phyloP scores from a whole-genome alignment of 805 yeast species.

The Schwanniomyces polymorphus region DNA sequence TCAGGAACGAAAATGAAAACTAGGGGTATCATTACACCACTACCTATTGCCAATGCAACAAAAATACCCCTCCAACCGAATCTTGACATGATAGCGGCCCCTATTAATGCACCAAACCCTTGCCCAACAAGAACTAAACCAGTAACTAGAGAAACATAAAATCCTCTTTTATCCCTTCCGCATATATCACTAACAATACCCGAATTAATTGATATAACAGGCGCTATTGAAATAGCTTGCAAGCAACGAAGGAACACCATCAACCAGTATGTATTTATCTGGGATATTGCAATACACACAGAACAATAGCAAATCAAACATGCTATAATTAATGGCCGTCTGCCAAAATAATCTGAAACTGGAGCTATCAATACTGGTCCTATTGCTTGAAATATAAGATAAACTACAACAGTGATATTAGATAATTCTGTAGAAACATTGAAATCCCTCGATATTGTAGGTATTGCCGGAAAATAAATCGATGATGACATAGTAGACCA shows the following conservation, averaged over 20 bases:
- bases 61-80: slow-evolving; percentile 69
- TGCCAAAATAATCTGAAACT: slow-evolving; percentile 65
- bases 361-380: slow-evolving; percentile 68
- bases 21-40: slow-evolving; percentile 43
- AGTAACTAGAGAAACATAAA: slow-evolving; percentile 56
- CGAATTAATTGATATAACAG: slow-evolving; percentile 63
- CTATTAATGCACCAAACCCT: slow-evolving; percentile 71
- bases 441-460: slow-evolving; percentile 53
- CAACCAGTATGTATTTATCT: slow-evolving; percentile 51
- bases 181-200: slow-evolving; percentile 75
- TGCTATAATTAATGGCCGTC: slow-evolving; percentile 60
- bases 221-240: slow-evolving; percentile 72
- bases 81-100: slow-evolving; percentile 40
- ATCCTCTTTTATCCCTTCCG: slow-evolving; percentile 63
- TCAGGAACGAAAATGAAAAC: slow-evolving; percentile 54
- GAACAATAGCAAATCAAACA: slow-evolving; percentile 55
- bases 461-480: slow-evolving; percentile 75
- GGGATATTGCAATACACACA: slow-evolving; percentile 65
- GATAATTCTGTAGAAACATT: slow-evolving; percentile 53
- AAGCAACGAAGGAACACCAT: slow-evolving; percentile 62
- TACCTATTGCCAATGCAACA: slow-evolving; percentile 67
- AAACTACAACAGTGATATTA: slow-evolving; percentile 73
- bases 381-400: slow-evolving; percentile 70
- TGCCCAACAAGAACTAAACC: slow-evolving; percentile 70
- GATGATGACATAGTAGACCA: slow-evolving; percentile 73